Evolutionary conservation across 1,284 basidiomycete genomes (phyloP).

Genomic region (Flammula alnicola): DNA sequence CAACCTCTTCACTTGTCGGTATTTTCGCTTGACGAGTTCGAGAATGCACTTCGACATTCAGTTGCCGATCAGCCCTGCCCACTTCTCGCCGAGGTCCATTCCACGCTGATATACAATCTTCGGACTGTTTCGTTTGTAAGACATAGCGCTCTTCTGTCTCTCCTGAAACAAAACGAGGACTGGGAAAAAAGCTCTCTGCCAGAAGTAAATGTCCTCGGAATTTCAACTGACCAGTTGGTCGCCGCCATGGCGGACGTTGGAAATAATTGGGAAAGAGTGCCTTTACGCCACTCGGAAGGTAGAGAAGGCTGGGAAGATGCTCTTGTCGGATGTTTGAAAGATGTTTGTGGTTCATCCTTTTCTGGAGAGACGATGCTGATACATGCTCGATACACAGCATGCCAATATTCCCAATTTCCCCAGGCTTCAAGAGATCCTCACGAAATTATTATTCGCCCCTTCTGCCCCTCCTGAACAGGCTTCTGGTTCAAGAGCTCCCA

Average conservation of each 20-base stretch:
- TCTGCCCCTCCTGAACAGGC: conserved; percentile 49
- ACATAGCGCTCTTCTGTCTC: conserved; percentile 71
- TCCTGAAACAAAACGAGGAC: conserved; percentile 55
- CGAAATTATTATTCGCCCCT: conserved; percentile 74
- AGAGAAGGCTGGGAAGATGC: conserved; percentile 86
- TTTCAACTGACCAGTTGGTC: conserved; percentile 62
- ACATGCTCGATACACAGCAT: conserved; percentile 56
- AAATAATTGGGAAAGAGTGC: conserved; percentile 81
- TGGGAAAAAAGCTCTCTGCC: conserved; percentile 31
- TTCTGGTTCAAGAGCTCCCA: conserved; percentile 48
- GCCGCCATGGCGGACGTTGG: conserved; percentile 73
- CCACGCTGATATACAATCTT: conserved; percentile 86
- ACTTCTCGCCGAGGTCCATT: conserved; percentile 89
- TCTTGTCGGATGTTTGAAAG: conserved; percentile 87
- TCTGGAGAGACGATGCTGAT: conserved; percentile 21
- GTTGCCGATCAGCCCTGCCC: conserved; percentile 72
- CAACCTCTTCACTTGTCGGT: conserved; percentile 89
- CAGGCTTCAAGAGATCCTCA: conserved; percentile 74
- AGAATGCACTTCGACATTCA: conserved; percentile 83
- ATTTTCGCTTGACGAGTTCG: conserved; percentile 94
- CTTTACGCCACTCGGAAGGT: conserved; percentile 66
- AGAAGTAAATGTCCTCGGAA: conserved; percentile 47
- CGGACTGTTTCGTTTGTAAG: conserved; percentile 76
- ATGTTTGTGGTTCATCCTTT: conserved; percentile 55
- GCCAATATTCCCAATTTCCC: conserved; percentile 79